These are phyloP conservation scores for Eimeria falciformis DNA, from an alignment of 169 alveolate genomes.

Conservation along the genomic window DNA sequence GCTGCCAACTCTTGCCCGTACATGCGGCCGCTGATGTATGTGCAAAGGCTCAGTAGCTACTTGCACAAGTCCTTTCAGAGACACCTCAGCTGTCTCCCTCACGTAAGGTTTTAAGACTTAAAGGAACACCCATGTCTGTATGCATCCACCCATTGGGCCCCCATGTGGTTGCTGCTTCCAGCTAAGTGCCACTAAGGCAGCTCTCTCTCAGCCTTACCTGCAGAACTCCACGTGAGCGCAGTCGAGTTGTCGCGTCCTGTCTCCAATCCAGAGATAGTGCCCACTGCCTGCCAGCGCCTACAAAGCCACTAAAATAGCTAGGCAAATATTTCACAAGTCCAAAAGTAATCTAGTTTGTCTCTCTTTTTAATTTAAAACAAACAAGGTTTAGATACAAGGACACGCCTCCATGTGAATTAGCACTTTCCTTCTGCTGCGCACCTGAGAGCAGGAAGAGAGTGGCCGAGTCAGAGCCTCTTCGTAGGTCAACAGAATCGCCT, in stretches of 20 bases:
- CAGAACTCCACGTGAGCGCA: conserved; percentile 85
- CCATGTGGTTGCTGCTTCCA: background rate
- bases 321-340: background rate
- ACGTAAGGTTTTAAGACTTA: background rate
- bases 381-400: too few relatives aligned
- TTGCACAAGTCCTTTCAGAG: background rate
- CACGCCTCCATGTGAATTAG: too few relatives aligned
- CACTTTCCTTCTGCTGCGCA: background rate
- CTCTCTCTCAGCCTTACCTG: background rate
- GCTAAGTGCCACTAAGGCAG: background rate
- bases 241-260: conserved; percentile 83
- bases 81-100: background rate
- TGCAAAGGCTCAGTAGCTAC: too few relatives aligned
- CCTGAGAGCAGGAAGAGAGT: background rate
- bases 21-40: too few relatives aligned
- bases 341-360: background rate
- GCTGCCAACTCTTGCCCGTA: too few relatives aligned
- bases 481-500: conserved; percentile 83
- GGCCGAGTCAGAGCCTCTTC: conserved; percentile 82
- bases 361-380: too few relatives aligned
- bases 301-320: background rate
- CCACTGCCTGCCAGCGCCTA: conserved; percentile 70
- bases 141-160: background rate
- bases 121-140: background rate
- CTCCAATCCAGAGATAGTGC: conserved; percentile 87